Evolutionary conservation across 1,284 basidiomycete species (phyloP), one percentile per base, ranked within the genome.

Genomic region (Ganoderma resinaceum): DNA sequence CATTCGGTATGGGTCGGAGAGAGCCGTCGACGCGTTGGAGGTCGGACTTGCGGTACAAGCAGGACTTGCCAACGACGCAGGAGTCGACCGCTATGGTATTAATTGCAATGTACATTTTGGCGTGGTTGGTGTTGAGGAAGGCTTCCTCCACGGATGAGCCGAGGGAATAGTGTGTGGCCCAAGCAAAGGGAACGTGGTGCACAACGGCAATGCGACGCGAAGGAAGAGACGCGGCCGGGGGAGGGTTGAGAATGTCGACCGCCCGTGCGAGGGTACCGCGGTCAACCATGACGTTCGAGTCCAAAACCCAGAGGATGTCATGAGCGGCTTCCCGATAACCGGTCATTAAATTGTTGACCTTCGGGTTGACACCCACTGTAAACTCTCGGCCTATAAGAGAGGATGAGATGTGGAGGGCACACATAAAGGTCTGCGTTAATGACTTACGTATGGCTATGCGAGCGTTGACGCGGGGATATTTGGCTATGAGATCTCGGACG

Each of bases 81-180:
- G 95, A 97, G 64, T 98, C 98, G 66, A 98, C 82, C 5, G 91
- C 92, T 60, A 94, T 83, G 0, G 90, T 85, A 80, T 98, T 98
- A 79, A 99, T 95, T 11, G 96, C 96, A 64, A 99, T 86, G 77
- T 99, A 99, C 97, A 99, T 99, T 80, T 98, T 99, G 18, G 97
- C 97, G 77, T 99, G 98, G 63, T 96, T 98, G 5, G 96, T 97
- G 78, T 97, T 98, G 62, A 99, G 83, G 78, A 98, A 99, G 0
- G 95, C 95, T 69, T 95, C 93, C 81, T 99, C 98, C 43, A 99
- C 86, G 68, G 90, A 86, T 18, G 96, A 92, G 0, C 97, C 98
- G 68, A 95, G 82, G 73, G 81, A 81, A 46, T 82, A 81, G 78
- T 89, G 85, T 78, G 87, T 86, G 80, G 93, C 87, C 64, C 93